Evolutionary conservation across 495 filamentous ascomycete species (phyloP).

Genomic region (Penicillium odoratum): DNA sequence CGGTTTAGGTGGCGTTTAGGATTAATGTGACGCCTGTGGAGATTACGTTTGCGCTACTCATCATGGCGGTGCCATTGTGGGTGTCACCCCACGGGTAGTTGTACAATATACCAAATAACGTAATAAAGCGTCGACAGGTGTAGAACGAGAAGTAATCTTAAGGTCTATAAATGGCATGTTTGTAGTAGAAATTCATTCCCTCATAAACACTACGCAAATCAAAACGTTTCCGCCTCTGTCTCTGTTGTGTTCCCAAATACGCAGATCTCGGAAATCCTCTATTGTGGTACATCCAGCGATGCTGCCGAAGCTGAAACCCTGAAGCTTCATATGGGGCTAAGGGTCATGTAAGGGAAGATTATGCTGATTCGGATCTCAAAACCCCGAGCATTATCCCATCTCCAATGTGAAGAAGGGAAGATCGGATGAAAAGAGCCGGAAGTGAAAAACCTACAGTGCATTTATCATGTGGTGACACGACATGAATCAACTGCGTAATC

Average conservation of each 20-base stretch:
- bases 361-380: neutral
- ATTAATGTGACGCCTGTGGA: conserved; percentile 37
- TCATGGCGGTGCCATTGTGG: conserved; percentile 59
- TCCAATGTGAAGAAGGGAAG: neutral
- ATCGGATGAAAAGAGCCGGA: no score
- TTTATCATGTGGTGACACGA: neutral
- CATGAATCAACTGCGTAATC: neutral
- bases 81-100: conserved; percentile 49
- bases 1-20: conserved; percentile 34
- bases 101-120: conserved; percentile 27
- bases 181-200: neutral
- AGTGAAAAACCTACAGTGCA: no score
- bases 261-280: neutral
- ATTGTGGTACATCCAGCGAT: neutral
- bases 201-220: neutral
- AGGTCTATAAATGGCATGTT: neutral
- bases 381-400: neutral
- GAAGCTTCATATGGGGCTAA: neutral
- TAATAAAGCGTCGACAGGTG: neutral
- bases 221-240: neutral
- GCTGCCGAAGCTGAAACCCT: neutral
- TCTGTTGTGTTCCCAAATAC: neutral
- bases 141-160: neutral
- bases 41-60: conserved; percentile 57
- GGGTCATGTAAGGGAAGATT: neutral